These are phyloP conservation scores for Paramecium biaurelia DNA, from an alignment of 73 alveolate species.

Conservation along the genomic window DNA sequence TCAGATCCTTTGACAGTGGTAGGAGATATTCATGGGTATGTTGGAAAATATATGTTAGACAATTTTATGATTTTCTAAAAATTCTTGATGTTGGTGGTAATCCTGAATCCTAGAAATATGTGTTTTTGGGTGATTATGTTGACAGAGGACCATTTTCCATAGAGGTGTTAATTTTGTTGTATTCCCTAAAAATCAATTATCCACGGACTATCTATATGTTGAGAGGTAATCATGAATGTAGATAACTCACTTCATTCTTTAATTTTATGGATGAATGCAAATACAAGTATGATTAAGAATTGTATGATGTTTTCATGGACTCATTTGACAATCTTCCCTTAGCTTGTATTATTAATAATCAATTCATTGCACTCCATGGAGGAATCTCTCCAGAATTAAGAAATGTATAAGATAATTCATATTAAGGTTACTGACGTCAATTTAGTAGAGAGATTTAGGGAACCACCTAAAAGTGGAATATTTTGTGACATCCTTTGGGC, in stretches of 20 bases:
- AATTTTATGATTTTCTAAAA: constrained; percentile 79
- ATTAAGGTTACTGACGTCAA: constrained; percentile 61
- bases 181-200: constrained; percentile 67
- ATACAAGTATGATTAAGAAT: constrained; percentile 78
- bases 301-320: constrained; percentile 81
- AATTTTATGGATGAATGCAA: constrained; percentile 79
- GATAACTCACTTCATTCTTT: constrained; percentile 75
- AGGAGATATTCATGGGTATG: constrained; percentile 88
- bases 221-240: constrained; percentile 79
- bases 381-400: constrained; percentile 86
- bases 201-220: constrained; percentile 68
- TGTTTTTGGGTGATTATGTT: constrained; percentile 84
- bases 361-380: constrained; percentile 87
- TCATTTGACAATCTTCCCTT: constrained; percentile 79
- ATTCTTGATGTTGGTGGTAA: constrained; percentile 86
- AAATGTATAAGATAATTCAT: not conserved
- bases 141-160: constrained; percentile 81
- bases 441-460: constrained; percentile 70
- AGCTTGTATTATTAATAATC: constrained; percentile 73
- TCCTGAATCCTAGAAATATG: constrained; percentile 71
- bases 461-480: constrained; percentile 79
- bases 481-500: constrained; percentile 89
- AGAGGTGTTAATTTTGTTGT: constrained; percentile 71
- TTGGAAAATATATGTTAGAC: constrained; percentile 39
- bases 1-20: constrained; percentile 86